A percentile compares a stretch with the other conserved stretches of the same genome.
These are phyloP conservation scores for Microbotryum saponariae DNA, from an alignment of 1,284 basidiomycete species.

Conservation along the genomic window DNA sequence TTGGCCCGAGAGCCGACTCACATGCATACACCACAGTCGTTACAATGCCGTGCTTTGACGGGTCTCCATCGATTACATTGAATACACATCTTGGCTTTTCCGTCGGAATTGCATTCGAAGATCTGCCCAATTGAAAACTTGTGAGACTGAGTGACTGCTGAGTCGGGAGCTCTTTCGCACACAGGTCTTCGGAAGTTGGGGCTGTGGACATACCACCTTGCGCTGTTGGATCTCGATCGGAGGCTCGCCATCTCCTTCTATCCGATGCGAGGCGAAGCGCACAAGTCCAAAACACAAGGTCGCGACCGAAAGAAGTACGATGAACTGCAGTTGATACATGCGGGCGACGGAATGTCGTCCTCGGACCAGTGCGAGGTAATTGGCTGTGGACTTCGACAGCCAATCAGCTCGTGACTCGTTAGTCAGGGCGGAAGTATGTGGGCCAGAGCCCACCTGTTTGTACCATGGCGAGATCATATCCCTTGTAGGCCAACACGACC, in stretches of 20 bases:
- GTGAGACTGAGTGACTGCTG: background rate
- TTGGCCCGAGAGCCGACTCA: background rate
- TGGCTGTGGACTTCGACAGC: background rate
- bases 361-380: constrained; percentile 4
- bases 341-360: background rate
- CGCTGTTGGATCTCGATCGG: background rate
- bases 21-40: constrained; percentile 19
- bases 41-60: constrained; percentile 15
- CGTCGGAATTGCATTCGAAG: constrained; percentile 14
- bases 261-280: no score
- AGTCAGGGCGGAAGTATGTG: no score
- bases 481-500: constrained; percentile 8
- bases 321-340: constrained; percentile 5
- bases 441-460: constrained; percentile 6
- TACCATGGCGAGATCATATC: constrained; percentile 5
- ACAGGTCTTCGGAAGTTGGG: no score
- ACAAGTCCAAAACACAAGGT: no score
- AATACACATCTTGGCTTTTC: constrained; percentile 6
- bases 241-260: background rate
- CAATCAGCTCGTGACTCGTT: no score
- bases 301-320: background rate
- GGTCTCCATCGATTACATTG: constrained; percentile 14
- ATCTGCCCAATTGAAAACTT: background rate
- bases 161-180: background rate
- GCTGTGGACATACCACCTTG: constrained; percentile 4